Evolutionary conservation across 495 filamentous ascomycete genomes (phyloP).

Genomic region (Podospora fimiseda): DNA sequence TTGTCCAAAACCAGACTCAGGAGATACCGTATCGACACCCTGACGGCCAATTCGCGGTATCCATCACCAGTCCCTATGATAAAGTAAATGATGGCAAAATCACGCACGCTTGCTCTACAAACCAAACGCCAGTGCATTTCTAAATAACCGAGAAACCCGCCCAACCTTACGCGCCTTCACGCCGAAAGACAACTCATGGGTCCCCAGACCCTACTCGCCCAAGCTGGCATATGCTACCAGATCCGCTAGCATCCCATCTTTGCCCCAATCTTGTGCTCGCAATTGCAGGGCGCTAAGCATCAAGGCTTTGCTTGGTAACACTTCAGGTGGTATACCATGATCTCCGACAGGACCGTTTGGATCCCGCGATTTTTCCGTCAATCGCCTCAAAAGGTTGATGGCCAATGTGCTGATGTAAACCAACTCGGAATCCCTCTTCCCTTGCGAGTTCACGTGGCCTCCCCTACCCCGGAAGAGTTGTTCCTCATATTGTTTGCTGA

Average conservation of each 20-base stretch:
- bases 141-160: not conserved
- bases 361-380: constrained; percentile 67
- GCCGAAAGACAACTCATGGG: not conserved
- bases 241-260: constrained; percentile 60
- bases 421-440: constrained; percentile 40
- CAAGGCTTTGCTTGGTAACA: constrained; percentile 63
- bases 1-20: not conserved
- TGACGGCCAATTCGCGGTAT: not conserved
- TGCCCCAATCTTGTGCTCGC: constrained; percentile 44
- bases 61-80: not conserved
- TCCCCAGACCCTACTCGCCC: constrained; percentile 33
- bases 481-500: constrained; percentile 55
- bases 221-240: constrained; percentile 65
- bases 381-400: constrained; percentile 58
- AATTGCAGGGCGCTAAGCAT: constrained; percentile 63
- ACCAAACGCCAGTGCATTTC: not conserved
- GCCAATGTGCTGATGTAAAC: constrained; percentile 63
- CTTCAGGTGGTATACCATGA: constrained; percentile 52
- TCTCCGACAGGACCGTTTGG: constrained; percentile 40
- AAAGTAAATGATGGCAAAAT: not conserved
- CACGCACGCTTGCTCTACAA: constrained; percentile 1
- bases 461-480: constrained; percentile 21
- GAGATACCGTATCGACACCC: not conserved
- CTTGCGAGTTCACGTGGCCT: constrained; percentile 14
- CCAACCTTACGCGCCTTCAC: not conserved